Evolutionary conservation across 257 asterid genomes (phyloP).

Genomic region (Primulina huaijiensis): DNA sequence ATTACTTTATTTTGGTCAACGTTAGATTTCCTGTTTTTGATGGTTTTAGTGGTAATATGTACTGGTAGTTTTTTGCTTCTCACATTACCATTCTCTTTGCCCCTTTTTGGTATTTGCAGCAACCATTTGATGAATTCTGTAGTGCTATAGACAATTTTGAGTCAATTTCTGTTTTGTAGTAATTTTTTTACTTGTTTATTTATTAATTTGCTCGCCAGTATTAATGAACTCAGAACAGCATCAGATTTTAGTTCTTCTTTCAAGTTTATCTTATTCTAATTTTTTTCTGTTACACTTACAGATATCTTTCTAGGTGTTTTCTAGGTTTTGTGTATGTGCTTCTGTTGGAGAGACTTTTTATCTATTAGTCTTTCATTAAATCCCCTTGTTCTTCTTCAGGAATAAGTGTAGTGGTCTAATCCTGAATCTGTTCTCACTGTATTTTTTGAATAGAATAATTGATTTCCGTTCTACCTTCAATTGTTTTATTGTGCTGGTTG

Average conservation of each 20-base stretch:
- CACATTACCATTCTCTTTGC: neutral
- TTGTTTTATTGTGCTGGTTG: slow-evolving; percentile 20
- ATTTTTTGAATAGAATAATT: neutral
- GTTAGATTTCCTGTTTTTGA: slow-evolving; percentile 4
- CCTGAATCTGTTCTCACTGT: slow-evolving; percentile 3
- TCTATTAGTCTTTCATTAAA: neutral
- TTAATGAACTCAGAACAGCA: neutral
- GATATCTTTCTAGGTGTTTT: neutral
- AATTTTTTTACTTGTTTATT: neutral
- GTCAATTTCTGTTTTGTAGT: neutral
- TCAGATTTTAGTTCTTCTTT: slow-evolving; percentile 1
- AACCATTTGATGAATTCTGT: slow-evolving; percentile 10
- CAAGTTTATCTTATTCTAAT: neutral
- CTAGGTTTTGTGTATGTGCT: slow-evolving; percentile 10
- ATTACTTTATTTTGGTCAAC: slow-evolving; percentile 12
- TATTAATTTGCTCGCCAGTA: slow-evolving; percentile 1
- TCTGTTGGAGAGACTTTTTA: neutral
- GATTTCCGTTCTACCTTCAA: neutral
- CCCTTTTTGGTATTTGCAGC: slow-evolving; percentile 12
- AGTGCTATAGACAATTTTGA: neutral
- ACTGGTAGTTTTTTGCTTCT: neutral
- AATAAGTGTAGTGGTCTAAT: neutral
- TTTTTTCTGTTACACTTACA: neutral
- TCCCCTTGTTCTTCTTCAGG: slow-evolving; percentile 17
- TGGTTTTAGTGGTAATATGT: slow-evolving; percentile 4